Evolutionary conservation across 768 basidiomycete species (phyloP), one percentile per base, ranked within the genome.

Genomic region (Xerocomellus intermedius): DNA sequence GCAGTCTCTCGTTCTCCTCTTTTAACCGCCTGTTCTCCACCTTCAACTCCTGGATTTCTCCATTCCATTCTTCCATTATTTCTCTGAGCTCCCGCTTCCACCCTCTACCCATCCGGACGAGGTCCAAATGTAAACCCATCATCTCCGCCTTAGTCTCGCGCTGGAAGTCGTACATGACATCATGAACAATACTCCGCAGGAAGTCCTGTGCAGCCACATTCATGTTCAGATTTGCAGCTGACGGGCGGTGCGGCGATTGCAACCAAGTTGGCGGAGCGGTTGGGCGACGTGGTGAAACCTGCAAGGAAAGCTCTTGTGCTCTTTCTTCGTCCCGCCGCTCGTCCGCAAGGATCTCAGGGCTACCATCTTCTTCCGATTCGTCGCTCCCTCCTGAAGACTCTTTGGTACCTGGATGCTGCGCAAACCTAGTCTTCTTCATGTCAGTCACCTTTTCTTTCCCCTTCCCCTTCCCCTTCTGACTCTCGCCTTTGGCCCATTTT

Each of bases 91-190:
- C 87, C 47, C 69, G 75, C 69, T 82, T 82, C 86, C 85, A 87
- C 24, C 79, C 79, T 33, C 85, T 72, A 2, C 87, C 86, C 84
- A 89, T 84, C 52, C 81, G 76, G 35, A 91, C 74, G 53, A 90
- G 64, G 64, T 91, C 89, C 56, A 91, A 63, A 69, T 91, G 89
- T 52, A 91, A 72, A 2, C 86, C 87, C 66, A 81, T 79, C 79
- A 90, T 82, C 75, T 89, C 85, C n/a, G 80, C 76, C 62, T 80
- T 79, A 22, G 82, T 84, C 67, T 90, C 87, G 58, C 78, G 75
- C 66, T 84, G 85, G 63, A 82, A 86, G 58, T 91, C 89, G 58
- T 78, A 81, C 82, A 91, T 82, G 54, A 83, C 85, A 51, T 90
- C 88, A 42, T 79, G 78, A 48, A 91, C 80, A 50, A 89, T 82